phyloP scores from a whole-genome alignment of 441 rosid species.

The Pelargonium citronellum region DNA sequence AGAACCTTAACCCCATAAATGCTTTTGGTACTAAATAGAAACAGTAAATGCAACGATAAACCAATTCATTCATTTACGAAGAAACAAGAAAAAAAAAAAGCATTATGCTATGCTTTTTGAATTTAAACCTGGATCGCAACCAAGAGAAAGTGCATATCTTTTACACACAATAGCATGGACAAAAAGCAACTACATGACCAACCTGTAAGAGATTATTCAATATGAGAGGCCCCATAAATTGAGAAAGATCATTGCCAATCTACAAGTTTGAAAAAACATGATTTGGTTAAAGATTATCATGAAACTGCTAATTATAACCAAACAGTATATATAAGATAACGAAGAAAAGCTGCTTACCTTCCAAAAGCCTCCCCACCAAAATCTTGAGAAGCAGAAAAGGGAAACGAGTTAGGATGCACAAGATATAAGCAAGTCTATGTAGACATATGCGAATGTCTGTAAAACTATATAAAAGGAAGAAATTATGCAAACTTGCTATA shows the following conservation, averaged over 20 bases:
- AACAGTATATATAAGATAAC: constrained; percentile 14
- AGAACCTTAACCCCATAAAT: constrained; percentile 3
- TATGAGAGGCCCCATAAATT: constrained; percentile 91
- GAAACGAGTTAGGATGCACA: constrained; percentile 21
- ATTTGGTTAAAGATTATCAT: constrained; percentile 11
- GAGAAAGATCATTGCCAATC: constrained; percentile 93
- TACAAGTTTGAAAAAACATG: constrained; percentile 28
- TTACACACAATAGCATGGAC: constrained; percentile 14
- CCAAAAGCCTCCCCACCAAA: constrained; percentile 99
- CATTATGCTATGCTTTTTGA: constrained; percentile 4
- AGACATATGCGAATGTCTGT: too few species aligned
- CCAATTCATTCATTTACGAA: too few species aligned
- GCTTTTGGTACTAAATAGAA: background rate
- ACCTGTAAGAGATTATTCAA: constrained; percentile 87
- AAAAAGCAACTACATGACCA: constrained; percentile 23
- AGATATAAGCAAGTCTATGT: background rate
- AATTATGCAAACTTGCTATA: background rate
- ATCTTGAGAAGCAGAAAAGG: constrained; percentile 40
- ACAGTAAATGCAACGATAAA: background rate
- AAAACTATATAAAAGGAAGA: too few species aligned
- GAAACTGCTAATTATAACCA: constrained; percentile 5
- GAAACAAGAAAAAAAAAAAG: too few species aligned
- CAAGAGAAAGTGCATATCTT: constrained; percentile 9
- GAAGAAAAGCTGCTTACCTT: constrained; percentile 78
- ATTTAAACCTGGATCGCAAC: constrained; percentile 2